Base-by-base conservation (phyloP, 2,329 filamentous ascomycete species). In the Beauveria caledonica region DNA sequence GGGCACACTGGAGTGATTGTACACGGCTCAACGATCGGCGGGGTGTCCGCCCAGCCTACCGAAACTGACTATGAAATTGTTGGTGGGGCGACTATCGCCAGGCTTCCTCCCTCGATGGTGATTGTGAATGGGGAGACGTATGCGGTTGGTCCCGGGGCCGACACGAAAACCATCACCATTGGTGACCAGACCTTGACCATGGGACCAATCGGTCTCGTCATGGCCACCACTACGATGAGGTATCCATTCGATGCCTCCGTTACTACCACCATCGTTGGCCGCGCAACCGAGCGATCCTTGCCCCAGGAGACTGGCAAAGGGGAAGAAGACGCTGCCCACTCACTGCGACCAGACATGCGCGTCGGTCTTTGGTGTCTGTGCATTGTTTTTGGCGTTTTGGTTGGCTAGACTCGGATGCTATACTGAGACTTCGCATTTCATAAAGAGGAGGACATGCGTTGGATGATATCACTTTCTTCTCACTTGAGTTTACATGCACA, bases 51-150 rank as follows among this genome's bases (percentile, higher is more conserved):
- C 15, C 64, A 65, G 3, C 55, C 68, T 1, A 69, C 67, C 1
- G 72, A 71, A 13, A 79, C 76, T 1, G 70, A 72, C 2, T 77
- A 74, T 65, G 77, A 77, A 48, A 75, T 82, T 60, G 74, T 80
- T 9, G 81, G 80, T 56, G 81, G 81, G 11, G 80, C 76, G 17
- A 82, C 80, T 3, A 72, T 83, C 57, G 80, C 78, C 17, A 74
- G 78, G 64, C 65, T 82, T 9, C 77, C 76, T n/a, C 69, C 77
- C 1, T 78, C 76, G 3, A 70, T 77, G 13, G 75, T 80, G 1
- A 74, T 85, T 29, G 72, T 87, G 53, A 71, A 74, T 40, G 78
- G 77, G 39, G 71, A 71, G 3, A 82, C 78, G 0, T 84, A 82
- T 64, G 80, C 77, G 1, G 69, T 85, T 53, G 81, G 80, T 0